phyloP scores from a whole-genome alignment of 176 grass and related monocot genomes.

The Aegilops bicornis region DNA sequence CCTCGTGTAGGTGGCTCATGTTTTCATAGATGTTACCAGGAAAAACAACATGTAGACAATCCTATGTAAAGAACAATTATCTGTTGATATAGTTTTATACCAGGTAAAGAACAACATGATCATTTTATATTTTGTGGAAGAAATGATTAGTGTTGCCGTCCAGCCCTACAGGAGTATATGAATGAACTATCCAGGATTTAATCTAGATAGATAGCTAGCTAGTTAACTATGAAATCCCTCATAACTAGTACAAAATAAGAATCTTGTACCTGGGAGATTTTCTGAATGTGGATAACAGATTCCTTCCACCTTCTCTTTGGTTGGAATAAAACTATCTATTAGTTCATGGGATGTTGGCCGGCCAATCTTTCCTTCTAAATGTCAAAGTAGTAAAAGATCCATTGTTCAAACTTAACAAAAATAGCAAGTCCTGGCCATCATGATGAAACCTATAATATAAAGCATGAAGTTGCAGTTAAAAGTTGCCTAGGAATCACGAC shows the following conservation, averaged over 20 bases:
- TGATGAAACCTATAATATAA: constrained; percentile 51
- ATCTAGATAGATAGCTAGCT: not conserved
- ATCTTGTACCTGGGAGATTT: constrained; percentile 68
- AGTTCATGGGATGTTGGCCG: constrained; percentile 44
- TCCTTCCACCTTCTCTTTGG: constrained; percentile 51
- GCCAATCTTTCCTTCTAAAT: constrained; percentile 64
- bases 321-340: constrained; percentile 83
- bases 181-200: not conserved
- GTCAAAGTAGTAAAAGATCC: constrained; percentile 62
- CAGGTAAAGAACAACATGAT: constrained; percentile 27
- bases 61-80: too few relatives aligned
- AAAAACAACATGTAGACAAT: too few relatives aligned
- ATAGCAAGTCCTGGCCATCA: constrained; percentile 65
- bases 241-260: not conserved
- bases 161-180: constrained; percentile 44
- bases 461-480: not conserved
- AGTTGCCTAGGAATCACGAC: not conserved
- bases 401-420: constrained; percentile 82
- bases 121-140: constrained; percentile 73
- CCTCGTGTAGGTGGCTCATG: too few relatives aligned
- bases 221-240: not conserved
- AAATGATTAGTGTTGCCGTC: constrained; percentile 70
- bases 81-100: too few relatives aligned
- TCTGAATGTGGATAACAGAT: constrained; percentile 79
- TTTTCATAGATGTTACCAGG: too few relatives aligned